A percentile compares a stretch with the other conserved stretches of the same genome.
These are phyloP conservation scores for Colletotrichum cuscutae DNA, from an alignment of 2,329 filamentous ascomycete genomes.

Conservation along the genomic window DNA sequence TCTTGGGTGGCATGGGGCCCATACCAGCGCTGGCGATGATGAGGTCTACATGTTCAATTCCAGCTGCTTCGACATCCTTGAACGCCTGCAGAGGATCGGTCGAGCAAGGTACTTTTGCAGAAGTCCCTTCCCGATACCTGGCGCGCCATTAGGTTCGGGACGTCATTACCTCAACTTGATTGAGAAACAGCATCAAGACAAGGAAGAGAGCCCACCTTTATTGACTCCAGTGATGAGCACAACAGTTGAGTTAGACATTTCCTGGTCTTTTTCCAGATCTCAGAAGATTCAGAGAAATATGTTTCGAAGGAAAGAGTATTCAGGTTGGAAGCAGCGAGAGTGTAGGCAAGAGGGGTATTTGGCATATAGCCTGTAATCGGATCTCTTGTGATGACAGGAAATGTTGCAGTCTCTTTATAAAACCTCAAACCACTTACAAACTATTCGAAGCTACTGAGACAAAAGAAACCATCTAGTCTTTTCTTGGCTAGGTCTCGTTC, in stretches of 20 bases:
- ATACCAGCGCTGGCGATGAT: conserved; percentile 42
- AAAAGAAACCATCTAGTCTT: neutral
- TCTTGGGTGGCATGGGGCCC: neutral
- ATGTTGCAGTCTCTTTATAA: neutral
- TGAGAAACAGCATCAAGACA: neutral
- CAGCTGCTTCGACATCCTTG: conserved; percentile 39
- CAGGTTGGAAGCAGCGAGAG: neutral
- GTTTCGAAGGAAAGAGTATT: neutral
- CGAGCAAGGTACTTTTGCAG: conserved; percentile 44
- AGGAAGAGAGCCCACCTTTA: conserved; percentile 38
- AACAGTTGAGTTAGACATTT: conserved; percentile 11
- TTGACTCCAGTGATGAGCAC: conserved; percentile 46
- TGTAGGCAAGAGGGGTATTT: neutral
- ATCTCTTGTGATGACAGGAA: neutral
- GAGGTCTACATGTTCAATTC: conserved; percentile 44
- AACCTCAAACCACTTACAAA: neutral
- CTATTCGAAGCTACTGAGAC: neutral
- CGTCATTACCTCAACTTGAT: too few relatives aligned
- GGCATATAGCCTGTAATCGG: neutral
- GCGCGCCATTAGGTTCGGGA: neutral
- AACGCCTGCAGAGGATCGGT: conserved; percentile 41
- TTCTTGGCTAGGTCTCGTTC: neutral
- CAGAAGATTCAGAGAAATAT: neutral
- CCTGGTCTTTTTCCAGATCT: neutral
- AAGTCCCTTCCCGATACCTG: conserved; percentile 26